Percentiles rank a stretch among this genome's conserved stretches.
Evolutionary conservation across 1,284 basidiomycete species (phyloP).

Genomic region (Ustilago crameri): DNA sequence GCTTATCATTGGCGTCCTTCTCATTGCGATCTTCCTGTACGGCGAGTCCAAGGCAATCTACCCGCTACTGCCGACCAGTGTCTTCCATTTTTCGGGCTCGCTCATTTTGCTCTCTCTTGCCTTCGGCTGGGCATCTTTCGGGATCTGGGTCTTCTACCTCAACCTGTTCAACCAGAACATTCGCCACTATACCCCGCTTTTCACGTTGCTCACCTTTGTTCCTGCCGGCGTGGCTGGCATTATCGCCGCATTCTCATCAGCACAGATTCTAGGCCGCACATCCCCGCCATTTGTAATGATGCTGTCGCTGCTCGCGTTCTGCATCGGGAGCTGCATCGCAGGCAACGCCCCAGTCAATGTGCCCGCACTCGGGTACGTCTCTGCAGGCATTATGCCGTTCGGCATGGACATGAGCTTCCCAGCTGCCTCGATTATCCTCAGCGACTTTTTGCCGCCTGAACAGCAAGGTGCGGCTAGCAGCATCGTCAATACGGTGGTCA

Average conservation of each 20-base stretch:
- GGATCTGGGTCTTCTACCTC: constrained; percentile 49
- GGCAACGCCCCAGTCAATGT: constrained; percentile 34
- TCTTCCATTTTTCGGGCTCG: constrained; percentile 32
- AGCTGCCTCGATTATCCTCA: constrained; percentile 49
- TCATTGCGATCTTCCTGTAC: constrained; percentile 39
- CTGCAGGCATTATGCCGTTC: constrained; percentile 36
- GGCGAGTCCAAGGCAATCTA: constrained; percentile 27
- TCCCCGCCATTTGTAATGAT: constrained; percentile 47
- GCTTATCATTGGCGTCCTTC: constrained; percentile 51
- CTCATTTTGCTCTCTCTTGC: constrained; percentile 40
- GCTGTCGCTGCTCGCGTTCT: constrained; percentile 45
- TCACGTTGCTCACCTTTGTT: constrained; percentile 25
- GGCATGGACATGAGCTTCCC: constrained; percentile 60
- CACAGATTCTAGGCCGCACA: constrained; percentile 29
- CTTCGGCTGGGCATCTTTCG: constrained; percentile 53
- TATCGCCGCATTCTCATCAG: constrained; percentile 45
- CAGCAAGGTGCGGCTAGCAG: constrained; percentile 55
- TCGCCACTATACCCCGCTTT: constrained; percentile 22
- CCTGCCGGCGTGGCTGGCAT: constrained; percentile 40
- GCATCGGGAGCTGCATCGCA: constrained; percentile 42
- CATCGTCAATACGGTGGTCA: constrained; percentile 59
- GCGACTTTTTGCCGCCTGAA: constrained; percentile 38
- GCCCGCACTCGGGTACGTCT: constrained; percentile 32
- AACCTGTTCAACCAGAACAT: constrained; percentile 28
- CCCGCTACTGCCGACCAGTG: constrained; percentile 49